These are phyloP conservation scores for Ilyonectria destructans DNA, from an alignment of 2,329 filamentous ascomycete species.

Conservation along the genomic window DNA sequence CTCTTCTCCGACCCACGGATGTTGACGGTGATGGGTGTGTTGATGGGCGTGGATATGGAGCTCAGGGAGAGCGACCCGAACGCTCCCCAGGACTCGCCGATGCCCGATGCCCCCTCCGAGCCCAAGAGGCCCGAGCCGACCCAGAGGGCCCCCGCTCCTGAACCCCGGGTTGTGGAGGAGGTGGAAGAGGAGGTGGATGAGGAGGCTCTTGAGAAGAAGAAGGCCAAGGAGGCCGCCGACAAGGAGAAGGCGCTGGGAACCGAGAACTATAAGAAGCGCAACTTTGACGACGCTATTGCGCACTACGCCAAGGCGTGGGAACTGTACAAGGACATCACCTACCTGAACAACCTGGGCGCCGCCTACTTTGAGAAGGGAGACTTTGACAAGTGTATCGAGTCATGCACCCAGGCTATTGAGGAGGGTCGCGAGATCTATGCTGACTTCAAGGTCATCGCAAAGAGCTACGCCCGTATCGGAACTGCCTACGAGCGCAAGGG, in stretches of 20 bases:
- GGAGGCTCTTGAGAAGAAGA: conserved; percentile 86
- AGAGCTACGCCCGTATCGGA: conserved; percentile 97
- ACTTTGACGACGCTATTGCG: conserved; percentile 94
- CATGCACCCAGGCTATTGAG: conserved; percentile 90
- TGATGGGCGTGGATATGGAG: conserved; percentile 94
- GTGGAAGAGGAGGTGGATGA: conserved; percentile 78
- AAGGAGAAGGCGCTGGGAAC: conserved; percentile 96
- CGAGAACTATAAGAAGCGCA: conserved; percentile 97
- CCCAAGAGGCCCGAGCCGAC: conserved; percentile 61
- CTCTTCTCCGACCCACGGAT: conserved; percentile 93
- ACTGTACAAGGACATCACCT: conserved; percentile 94
- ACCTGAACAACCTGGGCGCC: conserved; percentile 95
- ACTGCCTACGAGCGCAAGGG: conserved; percentile 93
- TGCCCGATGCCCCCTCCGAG: conserved; percentile 76
- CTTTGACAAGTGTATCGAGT: conserved; percentile 87
- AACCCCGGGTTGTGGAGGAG: conserved; percentile 78
- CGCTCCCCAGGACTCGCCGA: conserved; percentile 74
- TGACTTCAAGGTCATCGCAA: conserved; percentile 98
- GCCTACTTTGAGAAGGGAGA: conserved; percentile 98
- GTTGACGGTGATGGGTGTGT: conserved; percentile 92
- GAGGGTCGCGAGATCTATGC: conserved; percentile 92
- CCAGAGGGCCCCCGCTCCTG: conserved; percentile 74
- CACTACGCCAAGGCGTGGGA: conserved; percentile 98
- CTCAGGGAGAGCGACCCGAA: conserved; percentile 58
- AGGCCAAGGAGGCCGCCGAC: conserved; percentile 93